phyloP scores from a whole-genome alignment of 352 stramenopile genomes.

The Globisporangium apiculatum region DNA sequence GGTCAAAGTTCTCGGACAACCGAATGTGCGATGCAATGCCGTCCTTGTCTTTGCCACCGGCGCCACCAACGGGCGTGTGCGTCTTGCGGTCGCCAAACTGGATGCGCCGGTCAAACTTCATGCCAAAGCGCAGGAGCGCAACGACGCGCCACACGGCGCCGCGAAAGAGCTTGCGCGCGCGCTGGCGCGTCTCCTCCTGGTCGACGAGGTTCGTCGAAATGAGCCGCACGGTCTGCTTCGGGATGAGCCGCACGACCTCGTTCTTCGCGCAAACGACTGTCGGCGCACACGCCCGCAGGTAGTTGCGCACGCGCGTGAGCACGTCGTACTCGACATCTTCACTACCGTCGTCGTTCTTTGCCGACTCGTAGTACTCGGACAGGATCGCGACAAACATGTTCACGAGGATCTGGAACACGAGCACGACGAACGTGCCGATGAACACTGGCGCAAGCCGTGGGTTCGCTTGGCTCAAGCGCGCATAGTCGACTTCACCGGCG shows the following conservation, averaged over 20 bases:
- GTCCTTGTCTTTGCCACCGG: conserved; percentile 24
- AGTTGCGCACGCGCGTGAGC: conserved; percentile 68
- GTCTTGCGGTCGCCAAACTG: conserved; percentile 61
- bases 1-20: conserved; percentile 85
- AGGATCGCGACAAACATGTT: conserved; percentile 90
- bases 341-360: conserved; percentile 68
- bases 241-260: conserved; percentile 66
- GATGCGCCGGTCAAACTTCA: conserved; percentile 85
- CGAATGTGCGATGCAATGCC: conserved; percentile 69
- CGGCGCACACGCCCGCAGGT: conserved; percentile 62
- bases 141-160: conserved; percentile 84
- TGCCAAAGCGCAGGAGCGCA: conserved; percentile 75
- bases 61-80: conserved; percentile 11
- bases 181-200: conserved; percentile 76
- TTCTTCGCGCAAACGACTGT: conserved; percentile 76
- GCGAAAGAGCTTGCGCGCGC: conserved; percentile 75
- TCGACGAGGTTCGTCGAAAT: conserved; percentile 87
- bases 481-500: conserved; percentile 77
- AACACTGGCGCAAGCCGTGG: conserved; percentile 73
- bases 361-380: conserved; percentile 82
- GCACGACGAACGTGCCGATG: conserved; percentile 79
- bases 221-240: conserved; percentile 66
- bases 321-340: conserved; percentile 86
- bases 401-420: conserved; percentile 83
- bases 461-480: conserved; percentile 68